Evolutionary conservation across 139 green algal genomes (phyloP).

Genomic region (Pleodorina starrii): DNA sequence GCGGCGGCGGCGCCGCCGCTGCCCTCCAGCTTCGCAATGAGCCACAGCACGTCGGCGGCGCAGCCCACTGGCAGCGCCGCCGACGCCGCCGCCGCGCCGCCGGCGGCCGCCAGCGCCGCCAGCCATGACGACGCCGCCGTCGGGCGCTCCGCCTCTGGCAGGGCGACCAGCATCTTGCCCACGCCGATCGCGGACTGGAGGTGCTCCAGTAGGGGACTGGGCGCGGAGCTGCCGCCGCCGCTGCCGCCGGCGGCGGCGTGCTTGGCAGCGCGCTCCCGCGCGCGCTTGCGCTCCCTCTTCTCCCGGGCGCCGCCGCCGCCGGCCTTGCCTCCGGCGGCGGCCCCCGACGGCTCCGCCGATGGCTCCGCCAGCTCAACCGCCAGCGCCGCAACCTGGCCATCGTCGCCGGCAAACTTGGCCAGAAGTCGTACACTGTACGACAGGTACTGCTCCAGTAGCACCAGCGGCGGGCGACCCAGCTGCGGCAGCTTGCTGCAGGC

Average conservation of each 20-base stretch:
- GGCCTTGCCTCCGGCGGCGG: background rate
- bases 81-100: background rate
- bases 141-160: background rate
- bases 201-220: background rate
- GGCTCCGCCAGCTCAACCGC: background rate
- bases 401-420: background rate
- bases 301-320: background rate
- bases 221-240: background rate
- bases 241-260: background rate
- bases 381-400: background rate
- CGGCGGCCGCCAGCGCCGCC: background rate
- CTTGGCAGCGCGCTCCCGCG: background rate
- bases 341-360: too few relatives aligned
- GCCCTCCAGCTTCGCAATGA: background rate
- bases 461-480: background rate
- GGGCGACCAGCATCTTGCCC: background rate
- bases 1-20: background rate
- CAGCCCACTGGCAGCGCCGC: background rate
- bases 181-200: conserved; percentile 1
- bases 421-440: background rate
- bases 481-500: background rate
- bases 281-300: background rate
- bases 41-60: conserved; percentile 21
- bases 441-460: conserved; percentile 34
- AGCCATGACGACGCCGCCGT: background rate